Evolutionary conservation across 1,284 basidiomycete genomes (phyloP).

Genomic region (Wolfiporia cocos): DNA sequence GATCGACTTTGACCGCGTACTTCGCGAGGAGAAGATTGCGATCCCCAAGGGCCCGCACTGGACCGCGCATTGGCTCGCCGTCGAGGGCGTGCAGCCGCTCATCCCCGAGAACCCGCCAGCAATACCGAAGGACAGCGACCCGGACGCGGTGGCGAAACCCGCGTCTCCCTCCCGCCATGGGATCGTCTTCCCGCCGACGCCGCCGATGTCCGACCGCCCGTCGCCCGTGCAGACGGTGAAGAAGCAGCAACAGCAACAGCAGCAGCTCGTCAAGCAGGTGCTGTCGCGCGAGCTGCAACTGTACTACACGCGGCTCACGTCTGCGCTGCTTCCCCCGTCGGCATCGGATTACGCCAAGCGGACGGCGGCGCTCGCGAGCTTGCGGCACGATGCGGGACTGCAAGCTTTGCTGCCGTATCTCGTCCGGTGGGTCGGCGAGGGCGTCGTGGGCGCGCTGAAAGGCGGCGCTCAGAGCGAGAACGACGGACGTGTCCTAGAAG

Average conservation of each 20-base stretch:
- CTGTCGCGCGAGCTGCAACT: slow-evolving; percentile 93
- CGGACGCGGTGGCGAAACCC: slow-evolving; percentile 25
- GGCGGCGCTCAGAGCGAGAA: slow-evolving; percentile 53
- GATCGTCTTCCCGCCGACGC: slow-evolving; percentile 24
- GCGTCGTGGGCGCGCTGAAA: slow-evolving; percentile 64
- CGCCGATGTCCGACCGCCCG: slow-evolving; percentile 25
- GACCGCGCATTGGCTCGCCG: slow-evolving; percentile 96
- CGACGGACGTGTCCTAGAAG: slow-evolving; percentile 66
- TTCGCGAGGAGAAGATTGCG: slow-evolving; percentile 78
- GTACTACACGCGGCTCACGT: slow-evolving; percentile 91
- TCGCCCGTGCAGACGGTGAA: slow-evolving; percentile 27
- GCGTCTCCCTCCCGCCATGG: slow-evolving; percentile 18
- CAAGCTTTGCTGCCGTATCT: slow-evolving; percentile 95
- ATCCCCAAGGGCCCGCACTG: slow-evolving; percentile 75
- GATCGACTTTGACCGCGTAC: slow-evolving; percentile 90
- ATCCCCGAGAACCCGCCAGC: slow-evolving; percentile 95
- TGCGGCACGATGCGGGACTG: slow-evolving; percentile 87
- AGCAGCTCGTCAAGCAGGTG: slow-evolving; percentile 84
- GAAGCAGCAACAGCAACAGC: slow-evolving; percentile 44
- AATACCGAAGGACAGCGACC: slow-evolving; percentile 51
- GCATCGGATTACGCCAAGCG: slow-evolving; percentile 55
- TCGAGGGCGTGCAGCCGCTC: slow-evolving; percentile 95
- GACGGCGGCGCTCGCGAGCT: slow-evolving; percentile 84
- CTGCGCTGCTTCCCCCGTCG: slow-evolving; percentile 69
- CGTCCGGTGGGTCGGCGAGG: slow-evolving; percentile 92